These are phyloP conservation scores for Phytophthora uliginosa DNA, from an alignment of 352 stramenopile genomes.

Conservation along the genomic window DNA sequence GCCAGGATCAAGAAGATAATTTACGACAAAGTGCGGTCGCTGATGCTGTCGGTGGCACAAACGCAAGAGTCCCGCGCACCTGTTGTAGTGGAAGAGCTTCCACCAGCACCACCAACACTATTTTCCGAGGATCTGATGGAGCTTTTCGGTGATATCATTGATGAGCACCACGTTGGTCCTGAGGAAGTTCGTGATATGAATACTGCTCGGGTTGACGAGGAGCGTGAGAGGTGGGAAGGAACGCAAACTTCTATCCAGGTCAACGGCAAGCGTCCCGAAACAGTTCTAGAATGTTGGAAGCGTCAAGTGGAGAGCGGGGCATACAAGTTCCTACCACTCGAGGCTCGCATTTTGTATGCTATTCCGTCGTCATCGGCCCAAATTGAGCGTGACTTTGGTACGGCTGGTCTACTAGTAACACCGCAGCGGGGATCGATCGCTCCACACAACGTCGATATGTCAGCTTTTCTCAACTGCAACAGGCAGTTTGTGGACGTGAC, in stretches of 20 bases:
- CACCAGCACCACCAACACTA: no score
- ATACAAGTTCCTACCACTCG: neutral
- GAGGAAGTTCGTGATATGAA: no score
- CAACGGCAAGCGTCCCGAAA: no score
- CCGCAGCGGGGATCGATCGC: neutral
- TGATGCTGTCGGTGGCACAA: constrained; percentile 2
- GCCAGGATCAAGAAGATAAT: constrained; percentile 6
- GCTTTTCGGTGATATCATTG: no score
- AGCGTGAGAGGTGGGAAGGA: no score
- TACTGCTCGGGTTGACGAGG: no score
- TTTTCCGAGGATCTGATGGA: no score
- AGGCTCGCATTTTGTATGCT: constrained; percentile 7
- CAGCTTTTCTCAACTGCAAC: constrained; percentile 12
- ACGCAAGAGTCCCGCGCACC: neutral
- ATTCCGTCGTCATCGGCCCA: constrained; percentile 13
- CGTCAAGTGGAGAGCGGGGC: no score
- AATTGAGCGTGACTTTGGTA: constrained; percentile 15
- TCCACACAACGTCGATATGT: constrained; percentile 6
- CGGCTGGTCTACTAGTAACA: neutral
- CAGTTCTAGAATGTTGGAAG: no score
- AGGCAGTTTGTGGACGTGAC: constrained; percentile 5
- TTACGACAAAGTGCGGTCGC: constrained; percentile 1
- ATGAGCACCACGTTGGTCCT: no score
- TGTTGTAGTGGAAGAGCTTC: no score
- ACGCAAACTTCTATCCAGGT: no score